Evolutionary conservation across 148 eudicot genomes (phyloP).

Genomic region (Chenopodium album): DNA sequence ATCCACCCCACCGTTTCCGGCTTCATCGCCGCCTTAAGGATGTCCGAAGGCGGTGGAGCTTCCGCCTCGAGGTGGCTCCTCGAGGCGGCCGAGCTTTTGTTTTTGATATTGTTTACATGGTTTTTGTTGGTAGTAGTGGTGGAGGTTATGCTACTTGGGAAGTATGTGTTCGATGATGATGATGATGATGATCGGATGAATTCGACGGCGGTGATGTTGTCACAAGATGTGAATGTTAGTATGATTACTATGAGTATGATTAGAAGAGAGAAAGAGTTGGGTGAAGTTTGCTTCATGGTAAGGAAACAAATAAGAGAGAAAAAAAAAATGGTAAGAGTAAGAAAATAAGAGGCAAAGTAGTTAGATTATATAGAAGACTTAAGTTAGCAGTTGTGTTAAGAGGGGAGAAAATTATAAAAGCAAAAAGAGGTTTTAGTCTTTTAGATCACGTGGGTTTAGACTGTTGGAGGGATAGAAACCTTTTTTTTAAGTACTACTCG

Average conservation of each 20-base stretch:
- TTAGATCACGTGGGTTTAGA: constrained; percentile 12
- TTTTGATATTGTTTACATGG: not conserved
- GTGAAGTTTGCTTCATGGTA: not conserved
- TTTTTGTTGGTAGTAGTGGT: not conserved
- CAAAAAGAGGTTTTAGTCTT: no score
- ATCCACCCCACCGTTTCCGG: constrained; percentile 50
- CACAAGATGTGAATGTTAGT: no score
- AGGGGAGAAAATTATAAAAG: no score
- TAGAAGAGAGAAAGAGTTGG: not conserved
- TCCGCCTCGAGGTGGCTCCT: not conserved
- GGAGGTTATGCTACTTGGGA: not conserved
- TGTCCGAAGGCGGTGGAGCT: constrained; percentile 10
- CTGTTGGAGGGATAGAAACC: no score
- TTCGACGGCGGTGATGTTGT: constrained; percentile 21
- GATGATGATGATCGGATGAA: constrained; percentile 8
- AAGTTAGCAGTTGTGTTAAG: not conserved
- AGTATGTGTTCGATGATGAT: constrained; percentile 1
- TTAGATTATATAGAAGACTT: not conserved
- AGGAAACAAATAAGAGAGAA: constrained; percentile 5
- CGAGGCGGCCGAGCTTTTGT: not conserved
- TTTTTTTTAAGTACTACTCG: no score
- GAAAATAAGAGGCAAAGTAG: not conserved
- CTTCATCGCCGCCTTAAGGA: constrained; percentile 32
- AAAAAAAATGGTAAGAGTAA: not conserved
- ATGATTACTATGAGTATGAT: not conserved